These are phyloP conservation scores for Diaporthe ampelina DNA, from an alignment of 2,329 filamentous ascomycete species.

Conservation along the genomic window DNA sequence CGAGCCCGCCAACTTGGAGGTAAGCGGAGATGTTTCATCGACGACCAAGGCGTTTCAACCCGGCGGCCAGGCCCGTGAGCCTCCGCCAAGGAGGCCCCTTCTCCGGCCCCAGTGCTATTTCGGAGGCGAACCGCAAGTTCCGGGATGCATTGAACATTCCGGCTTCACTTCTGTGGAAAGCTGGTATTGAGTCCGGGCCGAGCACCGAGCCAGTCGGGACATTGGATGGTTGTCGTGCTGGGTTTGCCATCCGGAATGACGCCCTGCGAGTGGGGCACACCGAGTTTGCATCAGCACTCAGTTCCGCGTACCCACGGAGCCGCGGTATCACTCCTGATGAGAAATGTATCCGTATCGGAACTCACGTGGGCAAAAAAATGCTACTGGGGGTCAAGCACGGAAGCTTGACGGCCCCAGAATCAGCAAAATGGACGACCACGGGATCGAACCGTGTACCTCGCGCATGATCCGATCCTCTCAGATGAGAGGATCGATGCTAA, in stretches of 20 bases:
- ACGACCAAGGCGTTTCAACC: conserved; percentile 29
- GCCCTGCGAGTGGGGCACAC: background rate
- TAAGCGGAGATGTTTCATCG: conserved; percentile 31
- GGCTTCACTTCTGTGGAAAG: background rate
- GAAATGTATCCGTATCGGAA: no score
- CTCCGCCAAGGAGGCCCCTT: conserved; percentile 13
- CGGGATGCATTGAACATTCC: background rate
- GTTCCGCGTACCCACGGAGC: background rate
- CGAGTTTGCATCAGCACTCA: background rate
- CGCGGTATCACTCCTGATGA: background rate
- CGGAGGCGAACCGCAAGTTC: background rate
- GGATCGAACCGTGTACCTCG: conserved; percentile 39
- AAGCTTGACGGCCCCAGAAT: background rate
- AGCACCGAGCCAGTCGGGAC: background rate
- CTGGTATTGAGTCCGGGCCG: background rate
- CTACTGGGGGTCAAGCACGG: background rate
- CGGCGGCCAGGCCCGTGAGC: conserved; percentile 5
- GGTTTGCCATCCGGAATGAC: background rate
- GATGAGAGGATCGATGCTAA: conserved; percentile 17
- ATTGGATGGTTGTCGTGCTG: background rate
- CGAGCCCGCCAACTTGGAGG: conserved; percentile 17
- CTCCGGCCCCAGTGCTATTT: background rate
- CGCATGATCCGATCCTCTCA: background rate
- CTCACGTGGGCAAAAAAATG: background rate
- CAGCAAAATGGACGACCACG: conserved; percentile 35